Percentiles rank a stretch among this genome's conserved stretches.
phyloP scores from a whole-genome alignment of 371 early-diverging fungal species.

The Rhizomucor pusillus region DNA sequence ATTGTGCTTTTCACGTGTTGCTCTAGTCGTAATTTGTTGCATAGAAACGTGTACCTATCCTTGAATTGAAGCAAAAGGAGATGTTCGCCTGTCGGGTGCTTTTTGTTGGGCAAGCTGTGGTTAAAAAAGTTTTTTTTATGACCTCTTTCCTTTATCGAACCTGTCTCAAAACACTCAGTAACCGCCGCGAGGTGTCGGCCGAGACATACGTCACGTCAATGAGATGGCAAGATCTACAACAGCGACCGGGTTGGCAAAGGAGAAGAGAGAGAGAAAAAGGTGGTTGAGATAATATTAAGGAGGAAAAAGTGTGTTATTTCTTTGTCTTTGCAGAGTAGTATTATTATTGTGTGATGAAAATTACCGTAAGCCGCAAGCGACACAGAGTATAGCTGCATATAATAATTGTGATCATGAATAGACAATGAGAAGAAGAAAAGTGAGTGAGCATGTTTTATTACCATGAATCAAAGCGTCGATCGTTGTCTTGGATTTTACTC shows the following conservation, averaged over 20 bases:
- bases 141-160: slow-evolving; percentile 5
- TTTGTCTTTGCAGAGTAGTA: no score
- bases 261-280: no score
- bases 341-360: no score
- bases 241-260: neutral
- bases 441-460: no score
- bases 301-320: no score
- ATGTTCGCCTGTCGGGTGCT: slow-evolving; percentile 13
- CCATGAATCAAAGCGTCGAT: no score
- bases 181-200: slow-evolving; percentile 4
- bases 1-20: slow-evolving; percentile 18
- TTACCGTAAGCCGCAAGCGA: no score
- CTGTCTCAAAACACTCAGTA: slow-evolving; percentile 14
- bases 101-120: neutral
- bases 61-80: slow-evolving; percentile 35
- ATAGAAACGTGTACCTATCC: slow-evolving; percentile 43
- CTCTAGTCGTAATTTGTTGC: slow-evolving; percentile 22
- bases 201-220: slow-evolving; percentile 24
- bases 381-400: no score
- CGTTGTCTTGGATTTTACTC: no score
- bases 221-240: slow-evolving; percentile 19
- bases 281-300: no score
- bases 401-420: no score
- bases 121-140: neutral
- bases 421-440: no score